phyloP scores from a whole-genome alignment of 768 basidiomycete genomes.

The Rhizopogon vinicolor region DNA sequence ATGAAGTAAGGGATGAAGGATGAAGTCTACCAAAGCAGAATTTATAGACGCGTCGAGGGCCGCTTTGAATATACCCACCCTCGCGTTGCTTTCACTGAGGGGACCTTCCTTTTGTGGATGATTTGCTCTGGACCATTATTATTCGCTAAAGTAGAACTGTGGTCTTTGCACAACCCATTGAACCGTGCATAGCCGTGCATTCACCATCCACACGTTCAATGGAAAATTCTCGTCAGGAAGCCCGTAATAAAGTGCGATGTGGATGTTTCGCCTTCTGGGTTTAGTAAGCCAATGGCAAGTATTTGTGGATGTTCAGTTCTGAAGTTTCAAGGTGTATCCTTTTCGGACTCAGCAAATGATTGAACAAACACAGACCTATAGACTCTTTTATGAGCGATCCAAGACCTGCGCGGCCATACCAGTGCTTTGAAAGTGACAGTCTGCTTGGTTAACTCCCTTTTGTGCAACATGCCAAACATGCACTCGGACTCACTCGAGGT shows the following conservation, averaged over 20 bases:
- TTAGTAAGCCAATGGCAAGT: too few relatives aligned
- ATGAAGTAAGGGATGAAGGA: not conserved
- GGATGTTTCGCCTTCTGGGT: not conserved
- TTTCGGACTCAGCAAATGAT: not conserved
- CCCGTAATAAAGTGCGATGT: not conserved
- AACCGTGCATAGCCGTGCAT: too few relatives aligned
- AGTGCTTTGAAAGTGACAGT: too few relatives aligned
- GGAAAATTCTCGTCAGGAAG: too few relatives aligned
- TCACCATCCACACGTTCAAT: too few relatives aligned
- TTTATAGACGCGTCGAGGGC: not conserved
- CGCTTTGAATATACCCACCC: not conserved
- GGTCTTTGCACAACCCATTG: not conserved
- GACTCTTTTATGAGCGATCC: too few relatives aligned
- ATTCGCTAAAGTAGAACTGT: not conserved
- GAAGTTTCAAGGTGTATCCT: not conserved
- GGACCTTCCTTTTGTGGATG: not conserved
- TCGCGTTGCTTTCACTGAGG: not conserved
- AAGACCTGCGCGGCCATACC: not conserved
- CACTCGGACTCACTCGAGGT: too few relatives aligned
- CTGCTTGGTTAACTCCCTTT: too few relatives aligned
- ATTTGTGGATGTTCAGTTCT: not conserved
- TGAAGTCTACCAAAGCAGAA: not conserved
- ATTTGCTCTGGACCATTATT: not conserved
- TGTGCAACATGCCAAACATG: too few relatives aligned
- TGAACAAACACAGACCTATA: not conserved